phyloP scores from a whole-genome alignment of 2,329 filamentous ascomycete species.

The Claviceps sp. region DNA sequence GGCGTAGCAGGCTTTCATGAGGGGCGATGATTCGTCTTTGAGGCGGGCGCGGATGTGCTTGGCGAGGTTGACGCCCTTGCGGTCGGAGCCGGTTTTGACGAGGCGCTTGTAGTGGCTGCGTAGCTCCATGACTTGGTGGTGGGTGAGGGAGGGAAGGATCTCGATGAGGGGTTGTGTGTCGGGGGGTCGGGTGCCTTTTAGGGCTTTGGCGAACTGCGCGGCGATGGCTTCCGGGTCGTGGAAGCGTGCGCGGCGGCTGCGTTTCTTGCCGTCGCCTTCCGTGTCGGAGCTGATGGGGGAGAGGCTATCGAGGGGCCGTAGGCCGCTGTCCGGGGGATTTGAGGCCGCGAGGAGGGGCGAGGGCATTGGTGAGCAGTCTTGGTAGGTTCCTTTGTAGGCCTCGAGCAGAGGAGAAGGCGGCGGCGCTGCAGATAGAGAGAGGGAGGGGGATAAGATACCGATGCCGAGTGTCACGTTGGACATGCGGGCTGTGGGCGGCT shows the following conservation, averaged over 20 bases:
- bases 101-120: conserved; percentile 83
- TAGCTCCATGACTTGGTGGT: conserved; percentile 78
- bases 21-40: conserved; percentile 58
- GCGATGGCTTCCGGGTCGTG: conserved; percentile 77
- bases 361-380: conserved; percentile 89
- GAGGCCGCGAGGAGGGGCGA: conserved; percentile 54
- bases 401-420: conserved; percentile 77
- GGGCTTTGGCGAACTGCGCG: conserved; percentile 57
- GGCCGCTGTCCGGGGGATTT: conserved; percentile 33
- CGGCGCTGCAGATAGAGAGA: conserved; percentile 46
- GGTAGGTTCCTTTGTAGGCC: conserved; percentile 86
- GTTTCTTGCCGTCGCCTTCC: conserved; percentile 28
- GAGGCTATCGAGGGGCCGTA: conserved; percentile 33
- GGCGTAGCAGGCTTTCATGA: conserved; percentile 86
- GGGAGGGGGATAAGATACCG: conserved; percentile 22
- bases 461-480: conserved; percentile 38
- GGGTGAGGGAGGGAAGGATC: conserved; percentile 70
- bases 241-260: conserved; percentile 54
- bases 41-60: conserved; percentile 70
- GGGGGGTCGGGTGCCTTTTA: conserved; percentile 51
- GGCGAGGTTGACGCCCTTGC: conserved; percentile 69
- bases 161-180: conserved; percentile 63
- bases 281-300: conserved; percentile 38
- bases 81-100: conserved; percentile 62
- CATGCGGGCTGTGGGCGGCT: conserved; percentile 36